Conservation (phyloP, 441 rosid genomes). For the Codiaeum variegatum region DNA sequence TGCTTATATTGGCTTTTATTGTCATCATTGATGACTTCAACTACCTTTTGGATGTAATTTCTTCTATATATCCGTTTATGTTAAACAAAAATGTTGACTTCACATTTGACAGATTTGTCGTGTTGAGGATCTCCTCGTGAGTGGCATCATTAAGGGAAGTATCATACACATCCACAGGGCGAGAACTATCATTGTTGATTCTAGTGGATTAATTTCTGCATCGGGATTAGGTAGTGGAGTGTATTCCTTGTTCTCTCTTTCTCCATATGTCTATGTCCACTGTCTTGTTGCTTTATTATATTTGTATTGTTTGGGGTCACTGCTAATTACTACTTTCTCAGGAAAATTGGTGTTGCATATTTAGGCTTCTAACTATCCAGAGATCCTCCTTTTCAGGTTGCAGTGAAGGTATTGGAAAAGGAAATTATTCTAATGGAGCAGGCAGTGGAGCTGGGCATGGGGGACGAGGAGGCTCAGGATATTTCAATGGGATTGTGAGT, state of each 20-base stretch:
- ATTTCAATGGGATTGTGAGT: constrained; percentile 75
- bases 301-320: neutral
- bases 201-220: constrained; percentile 70
- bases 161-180: constrained; percentile 93
- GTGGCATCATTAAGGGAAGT: constrained; percentile 85
- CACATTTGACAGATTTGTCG: constrained; percentile 70
- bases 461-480: constrained; percentile 94
- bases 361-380: constrained; percentile 25
- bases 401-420: constrained; percentile 82
- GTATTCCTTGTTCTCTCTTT: constrained; percentile 14
- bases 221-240: constrained; percentile 70
- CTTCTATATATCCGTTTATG: neutral
- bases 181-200: constrained; percentile 68
- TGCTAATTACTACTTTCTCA: constrained; percentile 13
- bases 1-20: neutral
- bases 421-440: constrained; percentile 83
- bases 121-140: constrained; percentile 91
- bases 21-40: neutral
- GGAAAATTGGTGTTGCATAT: constrained; percentile 14
- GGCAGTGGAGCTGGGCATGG: constrained; percentile 99
- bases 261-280: neutral
- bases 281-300: neutral
- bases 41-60: neutral
- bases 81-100: constrained; percentile 16
- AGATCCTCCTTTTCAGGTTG: constrained; percentile 58